Base-by-base conservation (phyloP, 345 rosid genomes). In the Psidium friedrichsthalianum region DNA sequence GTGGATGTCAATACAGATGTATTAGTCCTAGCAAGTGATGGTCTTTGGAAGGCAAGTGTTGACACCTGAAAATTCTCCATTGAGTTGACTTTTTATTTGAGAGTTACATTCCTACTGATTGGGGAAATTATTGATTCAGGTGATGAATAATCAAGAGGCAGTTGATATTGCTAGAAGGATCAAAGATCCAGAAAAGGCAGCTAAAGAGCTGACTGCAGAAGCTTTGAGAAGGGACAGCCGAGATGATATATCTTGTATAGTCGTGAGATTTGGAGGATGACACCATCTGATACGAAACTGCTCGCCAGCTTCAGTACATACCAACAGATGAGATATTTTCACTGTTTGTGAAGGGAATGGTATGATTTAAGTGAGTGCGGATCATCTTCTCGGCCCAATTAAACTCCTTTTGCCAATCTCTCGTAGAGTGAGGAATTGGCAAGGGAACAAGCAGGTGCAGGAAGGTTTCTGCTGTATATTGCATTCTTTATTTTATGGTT, bases 11-110 rank as follows among this genome's bases (percentile, higher is more conserved):
- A 89, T 10, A 92, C 92, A 6, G 96, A 94, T 84, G 83, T 92
- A 87, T 92, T 94, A 29, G 88, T 94, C 87, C 94, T 94, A 82
- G 96, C 96, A 88, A 94, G 96, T 88, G 96, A 94, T 53, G 96
- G 96, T 83, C 74, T 94, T 69, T 94, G 96, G 96, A 94, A 92
- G 96, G 96, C 93, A 69, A 69, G 80, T 69, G 22, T 69, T 13
- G 11, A 21, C 80, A 69, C 40, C 80, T 18, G 80, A 69, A 69
- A 69, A 36, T 69, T 36, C 80, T 18, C 80, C 3, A 1, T 36
- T 69, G 25, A 69, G 25, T 69, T 21, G 6, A 69, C 80, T 69
- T 83, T 61, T 83, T 83, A 44, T 47, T 53, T 16, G 57, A 32
- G 47, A 36, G 25, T 47, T 36, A 69, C 24, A 69, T 36, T 20